Percentiles rank a stretch among this genome's conserved stretches.
These are phyloP conservation scores for Trichoderma polysporum DNA, from an alignment of 2,329 filamentous ascomycete species.

Conservation along the genomic window DNA sequence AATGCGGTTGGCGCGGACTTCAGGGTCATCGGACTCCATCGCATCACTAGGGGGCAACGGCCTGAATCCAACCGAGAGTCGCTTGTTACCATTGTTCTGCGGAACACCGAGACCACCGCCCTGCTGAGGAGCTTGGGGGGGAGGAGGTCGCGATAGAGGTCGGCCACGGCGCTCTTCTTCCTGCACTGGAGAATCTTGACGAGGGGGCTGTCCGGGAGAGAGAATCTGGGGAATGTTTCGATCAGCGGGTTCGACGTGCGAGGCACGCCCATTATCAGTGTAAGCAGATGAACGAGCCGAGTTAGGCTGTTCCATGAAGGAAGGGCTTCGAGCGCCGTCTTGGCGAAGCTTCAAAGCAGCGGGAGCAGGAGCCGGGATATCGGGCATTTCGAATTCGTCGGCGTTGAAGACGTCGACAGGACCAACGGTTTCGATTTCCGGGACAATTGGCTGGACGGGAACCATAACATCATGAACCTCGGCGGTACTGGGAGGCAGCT, in stretches of 20 bases:
- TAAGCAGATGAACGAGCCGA: conserved; percentile 22
- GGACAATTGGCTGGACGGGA: conserved; percentile 37
- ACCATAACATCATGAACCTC: conserved; percentile 31
- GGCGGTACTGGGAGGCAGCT: conserved; percentile 18
- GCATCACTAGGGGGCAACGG: conserved; percentile 86
- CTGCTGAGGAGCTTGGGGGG: conserved; percentile 23
- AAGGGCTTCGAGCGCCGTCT: conserved; percentile 27
- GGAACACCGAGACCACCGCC: conserved; percentile 52
- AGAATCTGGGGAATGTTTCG: conserved; percentile 37
- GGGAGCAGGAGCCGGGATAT: conserved; percentile 33
- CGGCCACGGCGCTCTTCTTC: conserved; percentile 40
- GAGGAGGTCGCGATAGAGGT: conserved; percentile 31
- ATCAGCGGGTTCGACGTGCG: conserved; percentile 27
- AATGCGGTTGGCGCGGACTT: conserved; percentile 92
- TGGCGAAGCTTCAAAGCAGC: conserved; percentile 32
- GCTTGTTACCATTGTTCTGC: conserved; percentile 52
- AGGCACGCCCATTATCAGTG: conserved; percentile 20
- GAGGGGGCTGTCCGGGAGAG: conserved; percentile 26
- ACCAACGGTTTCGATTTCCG: conserved; percentile 40
- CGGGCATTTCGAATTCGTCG: conserved; percentile 28
- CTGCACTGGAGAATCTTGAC: conserved; percentile 35
- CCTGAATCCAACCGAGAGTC: conserved; percentile 71
- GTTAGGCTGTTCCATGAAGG: conserved; percentile 21
- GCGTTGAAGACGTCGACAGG: conserved; percentile 29
- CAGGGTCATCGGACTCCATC: conserved; percentile 78